Conservation (phyloP, 2,329 filamentous ascomycete species). For the Penicillium vulpinum region DNA sequence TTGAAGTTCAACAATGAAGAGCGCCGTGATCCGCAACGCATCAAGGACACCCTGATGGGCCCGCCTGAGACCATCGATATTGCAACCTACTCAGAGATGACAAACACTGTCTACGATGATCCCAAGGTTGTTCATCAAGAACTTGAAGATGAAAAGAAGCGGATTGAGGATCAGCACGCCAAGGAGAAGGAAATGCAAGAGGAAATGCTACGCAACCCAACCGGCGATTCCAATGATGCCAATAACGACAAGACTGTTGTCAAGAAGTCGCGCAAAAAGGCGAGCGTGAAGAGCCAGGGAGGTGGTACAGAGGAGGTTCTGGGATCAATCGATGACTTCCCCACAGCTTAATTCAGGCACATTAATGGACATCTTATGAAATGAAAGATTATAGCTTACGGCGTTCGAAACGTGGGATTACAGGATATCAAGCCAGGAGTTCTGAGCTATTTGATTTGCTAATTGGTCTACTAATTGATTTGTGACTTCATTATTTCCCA, state of each 20-base stretch:
- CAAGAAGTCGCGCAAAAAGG: slow-evolving; percentile 37
- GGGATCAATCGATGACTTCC: slow-evolving; percentile 41
- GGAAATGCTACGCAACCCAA: slow-evolving; percentile 44
- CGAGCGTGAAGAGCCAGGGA: slow-evolving; percentile 25
- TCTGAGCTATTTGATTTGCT: slow-evolving; percentile 3
- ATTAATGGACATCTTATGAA: background rate
- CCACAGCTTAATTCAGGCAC: slow-evolving; percentile 3
- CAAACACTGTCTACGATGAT: slow-evolving; percentile 47
- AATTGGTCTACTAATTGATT: background rate
- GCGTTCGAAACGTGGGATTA: slow-evolving; percentile 7
- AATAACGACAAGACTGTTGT: slow-evolving; percentile 28
- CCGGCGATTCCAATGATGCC: slow-evolving; percentile 36
- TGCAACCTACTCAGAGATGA: slow-evolving; percentile 47
- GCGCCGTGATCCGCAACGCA: slow-evolving; percentile 53
- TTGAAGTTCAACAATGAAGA: slow-evolving; percentile 65
- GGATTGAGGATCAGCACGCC: slow-evolving; percentile 49
- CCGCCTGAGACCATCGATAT: slow-evolving; percentile 47
- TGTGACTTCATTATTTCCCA: background rate
- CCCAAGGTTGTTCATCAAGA: slow-evolving; percentile 42
- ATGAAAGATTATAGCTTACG: background rate
- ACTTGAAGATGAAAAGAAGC: slow-evolving; percentile 47
- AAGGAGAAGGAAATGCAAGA: slow-evolving; percentile 48
- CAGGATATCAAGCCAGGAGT: slow-evolving; percentile 8
- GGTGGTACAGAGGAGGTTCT: slow-evolving; percentile 45
- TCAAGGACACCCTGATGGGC: slow-evolving; percentile 54